Evolutionary conservation across 768 basidiomycete genomes (phyloP).

Genomic region (Rhizopogon roseolus): DNA sequence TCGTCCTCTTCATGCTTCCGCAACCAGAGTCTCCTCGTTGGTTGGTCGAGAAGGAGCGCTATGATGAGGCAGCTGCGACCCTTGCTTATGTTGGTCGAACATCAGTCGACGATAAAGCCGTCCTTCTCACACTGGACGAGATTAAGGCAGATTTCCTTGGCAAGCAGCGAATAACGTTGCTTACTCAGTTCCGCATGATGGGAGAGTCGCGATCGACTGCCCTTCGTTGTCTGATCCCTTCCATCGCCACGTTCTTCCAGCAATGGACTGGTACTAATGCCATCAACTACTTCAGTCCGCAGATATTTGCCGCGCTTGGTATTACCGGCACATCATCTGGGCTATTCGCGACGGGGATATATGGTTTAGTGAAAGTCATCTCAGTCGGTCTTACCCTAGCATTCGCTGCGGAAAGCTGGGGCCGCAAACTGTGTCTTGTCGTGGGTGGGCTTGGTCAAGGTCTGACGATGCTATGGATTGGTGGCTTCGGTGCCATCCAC

Average conservation of each 20-base stretch:
- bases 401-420: slow-evolving; percentile 44
- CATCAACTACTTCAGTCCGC: slow-evolving; percentile 51
- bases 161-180: slow-evolving; percentile 28
- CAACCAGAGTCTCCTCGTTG: slow-evolving; percentile 48
- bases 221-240: slow-evolving; percentile 40
- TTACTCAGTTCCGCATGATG: slow-evolving; percentile 37
- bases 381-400: slow-evolving; percentile 34
- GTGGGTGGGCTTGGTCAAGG: slow-evolving; percentile 46
- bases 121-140: slow-evolving; percentile 33
- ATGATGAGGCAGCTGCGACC: slow-evolving; percentile 30
- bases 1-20: slow-evolving; percentile 35
- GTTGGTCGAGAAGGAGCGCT: slow-evolving; percentile 41
- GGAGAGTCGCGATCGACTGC: slow-evolving; percentile 38
- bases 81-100: slow-evolving; percentile 30
- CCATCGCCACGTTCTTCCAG: slow-evolving; percentile 41
- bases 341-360: slow-evolving; percentile 47
- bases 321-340: slow-evolving; percentile 37
- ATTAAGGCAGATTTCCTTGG: slow-evolving; percentile 40
- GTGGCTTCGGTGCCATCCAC: slow-evolving; percentile 34
- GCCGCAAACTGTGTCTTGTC: slow-evolving; percentile 45
- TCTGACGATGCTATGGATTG: slow-evolving; percentile 42
- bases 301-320: slow-evolving; percentile 45
- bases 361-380: slow-evolving; percentile 36
- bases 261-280: slow-evolving; percentile 53
- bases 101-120: slow-evolving; percentile 25